Conservation (phyloP, 768 basidiomycete genomes). For the Serendipita vermifera region DNA sequence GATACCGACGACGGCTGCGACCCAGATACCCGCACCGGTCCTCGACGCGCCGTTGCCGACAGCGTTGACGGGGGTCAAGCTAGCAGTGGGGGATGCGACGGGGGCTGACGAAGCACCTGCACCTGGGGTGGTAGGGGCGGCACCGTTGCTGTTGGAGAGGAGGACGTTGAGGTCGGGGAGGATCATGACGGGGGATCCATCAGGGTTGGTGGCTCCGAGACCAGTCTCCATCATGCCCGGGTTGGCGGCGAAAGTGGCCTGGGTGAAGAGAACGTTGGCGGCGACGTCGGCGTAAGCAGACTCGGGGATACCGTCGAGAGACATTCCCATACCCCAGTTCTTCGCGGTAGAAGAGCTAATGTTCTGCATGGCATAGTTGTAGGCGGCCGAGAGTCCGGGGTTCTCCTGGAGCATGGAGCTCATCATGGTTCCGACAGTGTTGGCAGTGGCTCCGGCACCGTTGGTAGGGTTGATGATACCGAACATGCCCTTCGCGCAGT, state of each 20-base stretch:
- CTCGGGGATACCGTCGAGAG: not conserved
- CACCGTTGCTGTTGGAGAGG: not conserved
- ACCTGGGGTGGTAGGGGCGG: not conserved
- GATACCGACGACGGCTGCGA: conserved; percentile 2
- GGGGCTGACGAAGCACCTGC: not conserved
- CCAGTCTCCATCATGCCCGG: conserved; percentile 9
- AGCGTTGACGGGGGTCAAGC: not conserved
- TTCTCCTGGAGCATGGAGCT: conserved; percentile 20
- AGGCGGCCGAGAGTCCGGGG: conserved; percentile 5
- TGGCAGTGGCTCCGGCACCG: conserved; percentile 20
- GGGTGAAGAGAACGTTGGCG: conserved; percentile 10
- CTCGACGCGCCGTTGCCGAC: not conserved
- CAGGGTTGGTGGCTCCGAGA: conserved; percentile 4
- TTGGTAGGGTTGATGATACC: conserved; percentile 33
- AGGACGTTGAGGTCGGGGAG: conserved; percentile 9
- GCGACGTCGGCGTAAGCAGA: conserved; percentile 5
- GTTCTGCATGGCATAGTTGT: not conserved
- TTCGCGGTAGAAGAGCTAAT: not conserved
- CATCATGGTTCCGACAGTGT: conserved; percentile 45
- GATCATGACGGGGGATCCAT: not conserved
- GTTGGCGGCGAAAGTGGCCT: conserved; percentile 5
- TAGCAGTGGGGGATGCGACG: not conserved
- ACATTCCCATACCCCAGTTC: conserved; percentile 10
- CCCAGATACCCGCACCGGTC: not conserved
- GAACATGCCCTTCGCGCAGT: conserved; percentile 79